Base-by-base conservation (phyloP, 768 basidiomycete species). In the Leccinum imitatum region DNA sequence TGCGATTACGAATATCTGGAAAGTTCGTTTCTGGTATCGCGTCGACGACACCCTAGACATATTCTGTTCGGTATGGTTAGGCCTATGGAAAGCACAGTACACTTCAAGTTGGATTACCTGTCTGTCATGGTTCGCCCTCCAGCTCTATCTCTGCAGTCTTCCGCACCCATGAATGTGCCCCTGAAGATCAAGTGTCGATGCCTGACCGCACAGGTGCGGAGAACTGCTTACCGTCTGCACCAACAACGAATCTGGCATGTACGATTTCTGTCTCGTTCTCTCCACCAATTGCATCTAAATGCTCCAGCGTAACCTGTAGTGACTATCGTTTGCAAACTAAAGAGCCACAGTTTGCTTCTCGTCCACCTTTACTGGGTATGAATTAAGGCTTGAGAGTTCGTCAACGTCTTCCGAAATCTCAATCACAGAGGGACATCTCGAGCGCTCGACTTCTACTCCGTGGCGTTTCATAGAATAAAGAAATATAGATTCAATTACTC, bases 1-100 rank as follows among this genome's bases (percentile, higher is more conserved):
- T 77, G 63, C 77, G 80, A 58, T 85, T 85, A 17, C 90, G 84
- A 60, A 89, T 86, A 68, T 92, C 89, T 0, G 91, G 91, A 60
- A 91, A 90, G 67, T 91, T 77, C 1, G 89, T 90, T n/a, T 85
- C 80, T 0, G 87, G 87, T 25, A 83, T 66, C 53, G 84, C 76
- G 71, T 92, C 92, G n/a, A 92, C 73, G 3, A 93, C 91, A 3
- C 92, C 92, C 92, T 91, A 94, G 19, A 93, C 79, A 59, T 82
- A 87, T 56, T 92, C 86, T 74, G 78, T 80, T 50, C 17, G 17
- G 14, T 31, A 56, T 25, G 3, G 46, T 63, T 10, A 60, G 46
- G 11, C 15, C 30, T 30, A 7, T 33, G 21, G 44, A 7, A 59
- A 56, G 33, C 4, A 31, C 10, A 51, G 4, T n/a, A 52, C 11